Evolutionary conservation across 768 basidiomycete genomes (phyloP).

Genomic region (Filobasidium wieringae): DNA sequence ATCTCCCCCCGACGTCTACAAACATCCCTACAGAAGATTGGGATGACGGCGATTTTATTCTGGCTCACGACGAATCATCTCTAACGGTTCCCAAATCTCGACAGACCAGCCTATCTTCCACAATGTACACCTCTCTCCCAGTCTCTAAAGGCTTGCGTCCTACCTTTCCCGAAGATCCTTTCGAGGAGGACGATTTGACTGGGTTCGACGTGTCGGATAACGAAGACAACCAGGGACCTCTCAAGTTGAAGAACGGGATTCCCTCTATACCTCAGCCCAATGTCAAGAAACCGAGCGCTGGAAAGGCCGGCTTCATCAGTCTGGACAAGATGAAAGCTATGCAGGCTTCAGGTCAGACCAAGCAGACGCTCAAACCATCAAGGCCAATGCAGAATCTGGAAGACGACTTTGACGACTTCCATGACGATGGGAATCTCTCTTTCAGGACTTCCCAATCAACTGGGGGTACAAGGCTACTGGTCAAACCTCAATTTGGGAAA

Average conservation of each 20-base stretch:
- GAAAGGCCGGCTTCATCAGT: neutral
- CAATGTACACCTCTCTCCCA: neutral
- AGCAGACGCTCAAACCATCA: neutral
- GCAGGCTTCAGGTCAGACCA: neutral
- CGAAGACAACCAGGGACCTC: constrained; percentile 1
- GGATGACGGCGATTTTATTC: neutral
- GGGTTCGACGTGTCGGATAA: neutral
- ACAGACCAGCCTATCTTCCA: neutral
- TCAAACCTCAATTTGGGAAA: neutral
- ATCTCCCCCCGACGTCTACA: neutral
- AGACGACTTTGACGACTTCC: constrained; percentile 2
- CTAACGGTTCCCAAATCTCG: neutral
- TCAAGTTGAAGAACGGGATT: constrained; percentile 13
- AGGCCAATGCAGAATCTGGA: neutral
- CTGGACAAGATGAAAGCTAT: neutral
- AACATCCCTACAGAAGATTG: neutral
- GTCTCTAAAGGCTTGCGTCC: neutral
- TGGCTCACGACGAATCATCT: neutral
- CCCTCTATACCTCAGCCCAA: constrained; percentile 1
- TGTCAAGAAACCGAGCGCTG: neutral
- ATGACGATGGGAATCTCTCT: constrained; percentile 11
- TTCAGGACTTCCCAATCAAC: neutral
- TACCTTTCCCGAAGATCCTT: neutral
- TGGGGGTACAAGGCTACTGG: neutral
- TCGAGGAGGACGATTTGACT: neutral